Evolutionary conservation across 1,284 basidiomycete genomes (phyloP), one percentile per base, ranked within the genome.

Genomic region (Trichosporon sp.): DNA sequence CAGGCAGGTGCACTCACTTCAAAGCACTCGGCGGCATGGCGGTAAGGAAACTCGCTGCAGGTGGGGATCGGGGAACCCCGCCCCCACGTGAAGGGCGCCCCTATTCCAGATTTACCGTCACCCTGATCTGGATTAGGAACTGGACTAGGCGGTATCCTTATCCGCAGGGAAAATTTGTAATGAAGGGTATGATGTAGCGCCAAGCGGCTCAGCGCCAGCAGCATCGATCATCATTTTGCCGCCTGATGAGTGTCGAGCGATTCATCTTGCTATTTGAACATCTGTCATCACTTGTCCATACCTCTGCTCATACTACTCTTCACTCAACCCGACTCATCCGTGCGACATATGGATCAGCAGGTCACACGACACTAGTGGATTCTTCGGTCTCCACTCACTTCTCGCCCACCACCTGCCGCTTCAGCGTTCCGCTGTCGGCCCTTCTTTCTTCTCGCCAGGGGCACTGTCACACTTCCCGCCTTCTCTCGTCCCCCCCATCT

Each of bases 161-260:
- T 21, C 6, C 2, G 16, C 19, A 26, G 51, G 51, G 51, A 54
- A 54, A 54, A 54, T 26, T 54, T 54, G 51, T 54, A 54, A 19
- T 54, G 21, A 26, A 7, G n/a, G n/a, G n/a, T 21, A 54, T 54
- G 51, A 54, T 21, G 51, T 26, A 54, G 51, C 8, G 51, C 51
- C 51, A 54, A 54, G 51, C n/a, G 21, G 19, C 51, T 54, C 16
- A n/a, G n/a, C 16, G 59, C 59, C 59, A 63, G 21, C 7, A 35
- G 32, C 32, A 32, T 10, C 16, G 32, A n/a, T n/a, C 59, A n/a
- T 63, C 59, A 63, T 35, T 63, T 63, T 35, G 59, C 59, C 59
- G 59, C 54, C 54, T 26, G 11, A 32, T 14, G 16, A 2, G 26
- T 61, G 32, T 11, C 14, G 26, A 61, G 31, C 56, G 56, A n/a